A percentile compares a stretch with the other conserved stretches of the same genome.
Conservation (phyloP, 768 basidiomycete genomes). For the Amanita pseudoporphyria region DNA sequence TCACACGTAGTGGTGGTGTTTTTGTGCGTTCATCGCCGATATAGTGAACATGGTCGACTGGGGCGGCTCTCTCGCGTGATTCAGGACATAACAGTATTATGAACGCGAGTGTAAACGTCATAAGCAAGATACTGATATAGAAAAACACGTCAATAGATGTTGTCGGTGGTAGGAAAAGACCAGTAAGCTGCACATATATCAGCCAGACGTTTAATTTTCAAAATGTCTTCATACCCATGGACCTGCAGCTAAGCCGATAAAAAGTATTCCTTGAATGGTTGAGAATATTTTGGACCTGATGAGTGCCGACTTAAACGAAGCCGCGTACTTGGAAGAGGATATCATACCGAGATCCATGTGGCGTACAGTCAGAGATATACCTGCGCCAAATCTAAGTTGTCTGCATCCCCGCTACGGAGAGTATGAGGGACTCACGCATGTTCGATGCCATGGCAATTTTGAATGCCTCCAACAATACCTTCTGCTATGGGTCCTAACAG, state of each 20-base stretch:
- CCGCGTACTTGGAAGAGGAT: not conserved
- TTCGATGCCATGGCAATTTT: slow-evolving; percentile 56
- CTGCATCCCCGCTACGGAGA: not conserved
- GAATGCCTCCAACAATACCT: slow-evolving; percentile 66
- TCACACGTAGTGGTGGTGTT: slow-evolving; percentile 20
- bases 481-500: slow-evolving; percentile 73
- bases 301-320: not conserved
- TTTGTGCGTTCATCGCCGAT: slow-evolving; percentile 17
- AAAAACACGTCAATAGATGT: slow-evolving; percentile 44
- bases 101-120: slow-evolving; percentile 27
- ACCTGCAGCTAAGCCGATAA: slow-evolving; percentile 68
- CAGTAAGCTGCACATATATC: slow-evolving; percentile 24
- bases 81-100: slow-evolving; percentile 43
- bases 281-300: slow-evolving; percentile 44
- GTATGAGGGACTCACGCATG: slow-evolving; percentile 40
- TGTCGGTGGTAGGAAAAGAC: slow-evolving; percentile 50
- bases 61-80: slow-evolving; percentile 28
- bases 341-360: slow-evolving; percentile 36
- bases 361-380: slow-evolving; percentile 43
- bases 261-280: slow-evolving; percentile 65
- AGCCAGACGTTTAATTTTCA: slow-evolving; percentile 13
- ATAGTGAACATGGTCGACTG: slow-evolving; percentile 11
- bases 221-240: slow-evolving; percentile 46
- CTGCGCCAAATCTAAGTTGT: slow-evolving; percentile 32
- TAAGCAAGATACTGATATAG: slow-evolving; percentile 31